Evolutionary conservation across 306 rosid genomes (phyloP), one percentile per base, ranked within the genome.

Genomic region (Rosa lucieae): DNA sequence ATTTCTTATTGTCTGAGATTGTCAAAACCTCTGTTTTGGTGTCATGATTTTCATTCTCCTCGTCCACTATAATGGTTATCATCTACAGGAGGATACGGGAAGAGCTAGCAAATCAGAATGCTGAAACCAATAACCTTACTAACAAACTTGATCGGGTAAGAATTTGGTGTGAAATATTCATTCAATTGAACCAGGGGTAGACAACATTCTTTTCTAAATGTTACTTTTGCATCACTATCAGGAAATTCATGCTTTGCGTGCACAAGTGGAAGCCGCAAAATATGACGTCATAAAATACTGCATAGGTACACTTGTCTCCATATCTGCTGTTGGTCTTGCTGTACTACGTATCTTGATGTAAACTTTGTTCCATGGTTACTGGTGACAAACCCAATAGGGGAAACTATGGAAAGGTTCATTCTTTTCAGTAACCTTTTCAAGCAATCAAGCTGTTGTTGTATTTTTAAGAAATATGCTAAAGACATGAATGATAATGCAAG

Each of bases 321-420:
- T 95, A 10, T 95, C 99, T 81, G 97, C 98, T 1, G 98, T 95
- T 70, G 99, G 99, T 62, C 97, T 95, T 13, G 98, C 99, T 48
- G 90, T 93, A 59, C 77, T 95, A 73, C 97, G 99, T 44, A 88
- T 92, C 79, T 82, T 92, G 78, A 89, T 89, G 97, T 92, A 80
- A 86, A 77, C 87, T 29, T 35, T 61, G 26, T 53, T 80, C 82
- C 68, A 69, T 61, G 58, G 74, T 70, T 66, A 58, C 68, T 58
- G 83, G 76, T 65, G 72, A 75, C 81, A 48, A 78, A 72, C 65
- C 56, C 59, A 67, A 76, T 59, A 66, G 49, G 63, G 79, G 77
- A 18, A 47, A 18, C n/a, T 47, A 47, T 52, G 72, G 20, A 67
- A 61, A 14, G 69, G 51, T 51, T 72, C 52, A 56, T 75, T 62